A percentile compares a stretch with the other conserved stretches of the same genome.
phyloP scores from a whole-genome alignment of 306 rosid species.

The Castanea mollissima region DNA sequence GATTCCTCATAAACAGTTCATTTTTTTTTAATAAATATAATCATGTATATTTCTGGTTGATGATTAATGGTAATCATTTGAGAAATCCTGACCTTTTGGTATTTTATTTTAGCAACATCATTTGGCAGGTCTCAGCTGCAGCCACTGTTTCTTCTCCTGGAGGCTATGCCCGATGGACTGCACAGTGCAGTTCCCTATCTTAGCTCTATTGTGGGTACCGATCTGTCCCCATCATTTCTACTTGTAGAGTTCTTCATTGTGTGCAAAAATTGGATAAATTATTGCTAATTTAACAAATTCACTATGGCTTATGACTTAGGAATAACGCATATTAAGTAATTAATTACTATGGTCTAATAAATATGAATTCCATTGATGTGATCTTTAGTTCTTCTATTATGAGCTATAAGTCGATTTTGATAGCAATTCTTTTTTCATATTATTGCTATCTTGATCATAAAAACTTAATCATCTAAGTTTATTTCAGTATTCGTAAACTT shows the following conservation, averaged over 20 bases:
- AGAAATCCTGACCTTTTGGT: conserved; percentile 29
- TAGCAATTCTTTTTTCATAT: background rate
- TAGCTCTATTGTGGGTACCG: conserved; percentile 71
- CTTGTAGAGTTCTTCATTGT: conserved; percentile 14
- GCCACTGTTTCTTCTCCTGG: conserved; percentile 76
- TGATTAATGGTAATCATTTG: conserved; percentile 16
- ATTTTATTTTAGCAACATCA: conserved; percentile 73
- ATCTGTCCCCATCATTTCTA: conserved; percentile 21
- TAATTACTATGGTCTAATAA: background rate
- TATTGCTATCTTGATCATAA: no score
- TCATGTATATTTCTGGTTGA: conserved; percentile 10
- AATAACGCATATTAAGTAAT: background rate
- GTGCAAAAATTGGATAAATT: background rate
- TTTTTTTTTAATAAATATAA: conserved; percentile 11
- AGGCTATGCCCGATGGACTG: conserved; percentile 61
- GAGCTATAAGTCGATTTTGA: background rate
- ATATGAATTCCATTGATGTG: no score
- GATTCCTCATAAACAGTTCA: conserved; percentile 10
- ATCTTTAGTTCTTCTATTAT: background rate
- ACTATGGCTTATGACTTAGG: conserved; percentile 4
- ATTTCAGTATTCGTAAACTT: no score
- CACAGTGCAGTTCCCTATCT: conserved; percentile 65
- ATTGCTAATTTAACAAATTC: conserved; percentile 15
- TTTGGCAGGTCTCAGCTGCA: conserved; percentile 79
- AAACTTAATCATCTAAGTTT: no score